Conservation (phyloP, 345 rosid genomes). For the Alliaria petiolata region DNA sequence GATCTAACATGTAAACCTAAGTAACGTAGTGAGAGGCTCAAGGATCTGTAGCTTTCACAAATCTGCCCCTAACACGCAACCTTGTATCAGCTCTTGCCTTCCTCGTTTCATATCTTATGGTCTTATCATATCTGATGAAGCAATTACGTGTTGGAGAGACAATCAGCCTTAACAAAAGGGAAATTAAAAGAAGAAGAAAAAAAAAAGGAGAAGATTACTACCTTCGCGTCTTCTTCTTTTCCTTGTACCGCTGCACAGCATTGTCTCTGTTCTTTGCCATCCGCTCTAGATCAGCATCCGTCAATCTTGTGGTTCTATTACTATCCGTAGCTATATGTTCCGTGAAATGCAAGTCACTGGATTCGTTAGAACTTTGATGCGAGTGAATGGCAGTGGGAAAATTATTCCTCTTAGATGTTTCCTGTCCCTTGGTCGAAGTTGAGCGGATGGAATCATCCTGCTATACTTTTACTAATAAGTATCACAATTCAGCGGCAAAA, state of each 20-base stretch:
- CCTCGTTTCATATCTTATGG: conserved; percentile 84
- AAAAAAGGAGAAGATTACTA: conserved; percentile 5
- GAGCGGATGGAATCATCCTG: conserved; percentile 45
- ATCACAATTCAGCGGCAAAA: not conserved
- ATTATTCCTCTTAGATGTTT: conserved; percentile 62
- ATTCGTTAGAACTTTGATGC: conserved; percentile 24
- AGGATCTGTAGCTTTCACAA: conserved; percentile 59
- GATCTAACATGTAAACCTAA: not conserved
- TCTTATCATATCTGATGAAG: conserved; percentile 65
- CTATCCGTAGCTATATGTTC: conserved; percentile 32
- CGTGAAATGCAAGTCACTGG: conserved; percentile 36
- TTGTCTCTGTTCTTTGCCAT: conserved; percentile 66
- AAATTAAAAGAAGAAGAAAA: too few relatives aligned
- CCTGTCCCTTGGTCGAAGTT: conserved; percentile 40
- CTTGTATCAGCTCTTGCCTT: conserved; percentile 94
- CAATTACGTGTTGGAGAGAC: not conserved
- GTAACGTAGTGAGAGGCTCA: not conserved
- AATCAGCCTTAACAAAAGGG: too few relatives aligned
- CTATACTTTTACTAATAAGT: not conserved
- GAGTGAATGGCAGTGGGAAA: conserved; percentile 34
- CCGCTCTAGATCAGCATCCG: conserved; percentile 50
- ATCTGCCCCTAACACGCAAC: conserved; percentile 86
- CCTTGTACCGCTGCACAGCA: conserved; percentile 91
- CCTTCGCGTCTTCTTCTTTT: conserved; percentile 84
- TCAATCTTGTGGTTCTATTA: conserved; percentile 32